Base-by-base conservation (phyloP, 331 rosid genomes). In the Ulmus americana region DNA sequence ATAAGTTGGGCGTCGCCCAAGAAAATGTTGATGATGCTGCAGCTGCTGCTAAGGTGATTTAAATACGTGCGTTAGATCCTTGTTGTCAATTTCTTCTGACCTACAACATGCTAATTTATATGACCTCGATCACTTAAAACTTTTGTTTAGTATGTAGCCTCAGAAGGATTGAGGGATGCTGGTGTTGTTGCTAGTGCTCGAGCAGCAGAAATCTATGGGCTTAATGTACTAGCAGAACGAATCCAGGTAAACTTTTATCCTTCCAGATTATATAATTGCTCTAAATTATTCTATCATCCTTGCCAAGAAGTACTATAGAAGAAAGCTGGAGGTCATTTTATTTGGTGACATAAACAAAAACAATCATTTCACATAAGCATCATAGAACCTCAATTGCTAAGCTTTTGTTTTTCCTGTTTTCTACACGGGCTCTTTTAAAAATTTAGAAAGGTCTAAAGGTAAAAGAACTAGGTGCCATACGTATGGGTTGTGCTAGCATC, bases 161-260 rank as follows among this genome's bases (percentile, higher is more conserved):
- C 69, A 49, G 77, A 75, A 38, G 68, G 79, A 67, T 72, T 81
- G 71, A 63, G 73, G 74, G 87, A 84, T 66, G 78, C 86, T 39
- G 88, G 90, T 44, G 90, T 76, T 35, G 59, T 84, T 73, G 95
- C 95, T 16, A 82, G 88, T 77, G 58, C 55, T 68, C 83, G 86
- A 76, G 86, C 90, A 39, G 95, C 88, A 42, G 74, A 73, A 63
- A 76, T 86, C 43, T 84, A 80, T 44, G 90, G 95, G 65, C 85
- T 86, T 68, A 63, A 80, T 74, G 71, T 86, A 60, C 83, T 86
- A 38, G 83, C 82, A 6, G 86, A 86, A 77, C 68, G 67, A 63
- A 82, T 86, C 80, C 95, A 86, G 61, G 95, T 84, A 74, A 73
- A 16, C 20, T 35, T 51, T 56, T 65, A 61, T 28, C 22, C 61